Conservation (phyloP, 176 grass and related monocot genomes). For the bread wheat (Triticum aestivum) region DNA sequence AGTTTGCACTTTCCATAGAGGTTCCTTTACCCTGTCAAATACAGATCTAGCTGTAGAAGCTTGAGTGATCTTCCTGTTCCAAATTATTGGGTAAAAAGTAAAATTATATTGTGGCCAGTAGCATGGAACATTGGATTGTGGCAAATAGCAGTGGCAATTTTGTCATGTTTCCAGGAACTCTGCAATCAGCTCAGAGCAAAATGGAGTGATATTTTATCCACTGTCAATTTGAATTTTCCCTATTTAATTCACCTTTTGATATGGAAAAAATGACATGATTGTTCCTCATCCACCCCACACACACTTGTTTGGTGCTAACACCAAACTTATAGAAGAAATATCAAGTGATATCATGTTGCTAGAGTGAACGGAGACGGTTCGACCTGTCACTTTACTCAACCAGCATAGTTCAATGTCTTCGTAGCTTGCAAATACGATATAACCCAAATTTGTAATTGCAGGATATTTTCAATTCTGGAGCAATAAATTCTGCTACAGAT, state of each 20-base stretch:
- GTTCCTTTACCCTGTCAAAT: not conserved
- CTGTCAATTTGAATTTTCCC: not conserved
- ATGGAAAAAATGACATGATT: no score
- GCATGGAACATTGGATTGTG: not conserved
- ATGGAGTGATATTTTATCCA: not conserved
- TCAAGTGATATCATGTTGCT: no score
- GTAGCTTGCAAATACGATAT: not conserved
- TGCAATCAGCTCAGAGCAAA: not conserved
- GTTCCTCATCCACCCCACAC: no score
- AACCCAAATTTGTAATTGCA: conserved; percentile 32
- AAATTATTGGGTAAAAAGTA: conserved; percentile 10
- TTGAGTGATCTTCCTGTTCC: not conserved
- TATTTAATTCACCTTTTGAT: no score
- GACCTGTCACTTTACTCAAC: no score
- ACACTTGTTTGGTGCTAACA: no score
- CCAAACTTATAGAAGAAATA: no score
- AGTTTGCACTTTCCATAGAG: not conserved
- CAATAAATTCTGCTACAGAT: conserved; percentile 95
- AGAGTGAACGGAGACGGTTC: no score
- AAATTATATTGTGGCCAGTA: not conserved
- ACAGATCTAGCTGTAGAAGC: not conserved
- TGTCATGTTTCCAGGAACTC: not conserved
- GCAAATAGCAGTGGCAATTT: not conserved
- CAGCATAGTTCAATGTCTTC: not conserved
- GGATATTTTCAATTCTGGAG: conserved; percentile 90